Base-by-base conservation (phyloP, 257 asterid genomes). In the Nicotiana obtusifolia region DNA sequence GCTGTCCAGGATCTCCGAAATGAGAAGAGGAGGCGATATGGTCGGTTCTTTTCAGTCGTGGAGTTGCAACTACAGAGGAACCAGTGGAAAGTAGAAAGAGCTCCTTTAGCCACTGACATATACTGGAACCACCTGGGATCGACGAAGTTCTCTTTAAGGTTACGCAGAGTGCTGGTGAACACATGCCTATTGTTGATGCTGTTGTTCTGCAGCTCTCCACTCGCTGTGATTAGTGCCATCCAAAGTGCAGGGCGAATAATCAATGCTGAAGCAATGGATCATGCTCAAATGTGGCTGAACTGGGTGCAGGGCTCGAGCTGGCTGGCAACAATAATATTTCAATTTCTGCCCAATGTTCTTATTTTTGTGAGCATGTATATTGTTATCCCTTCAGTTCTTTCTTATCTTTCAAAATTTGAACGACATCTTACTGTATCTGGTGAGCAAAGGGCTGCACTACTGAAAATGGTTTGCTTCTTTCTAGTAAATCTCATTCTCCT, bases 41-140 rank as follows among this genome's bases (percentile, higher is more conserved):
- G 98, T 52, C 88, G 97, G 84, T 94, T 96, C 89, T 94, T 94
- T 84, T 94, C 99, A 20, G 84, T 94, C 79, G 54, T 88, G 61
- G 99, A 96, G 90, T 86, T 96, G 91, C 97, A 96, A 83, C 86
- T 96, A 22, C 98, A 96, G 83, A 92, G 98, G 83, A 96, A 92
- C 86, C 97, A 94, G 79, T 96, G 99, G 99, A 96, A 92, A 87
- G 99, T 96, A 31, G 97, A 92, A 89, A 88, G 98, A 83, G 98
- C 98, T 78, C 98, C 98, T 17, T 83, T 93, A 81, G 99, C 99
- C 15, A 94, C 97, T 82, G 99, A 96, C 85, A 91, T 96, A 82
- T 96, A 96, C 82, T 96, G 99, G 99, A 96, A 93, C 82, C 98
- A 96, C 86, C 83, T 96, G 85, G 98, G 99, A 24, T 94, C 98